Percentiles rank a stretch among this genome's conserved stretches.
These are phyloP conservation scores for Russula sp. DNA, from an alignment of 768 basidiomycete genomes.

Conservation along the genomic window DNA sequence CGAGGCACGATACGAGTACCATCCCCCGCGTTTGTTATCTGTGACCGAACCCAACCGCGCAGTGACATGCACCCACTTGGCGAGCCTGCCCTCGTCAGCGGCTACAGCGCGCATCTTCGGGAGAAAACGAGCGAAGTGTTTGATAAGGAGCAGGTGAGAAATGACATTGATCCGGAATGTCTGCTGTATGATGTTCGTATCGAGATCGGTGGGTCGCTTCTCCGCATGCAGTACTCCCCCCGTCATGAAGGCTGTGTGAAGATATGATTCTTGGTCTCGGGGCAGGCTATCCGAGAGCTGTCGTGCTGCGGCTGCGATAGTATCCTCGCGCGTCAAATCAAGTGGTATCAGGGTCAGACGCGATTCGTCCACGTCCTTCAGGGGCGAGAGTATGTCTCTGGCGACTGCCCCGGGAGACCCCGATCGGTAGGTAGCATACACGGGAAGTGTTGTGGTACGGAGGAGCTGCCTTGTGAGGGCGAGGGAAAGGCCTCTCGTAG, in stretches of 20 bases:
- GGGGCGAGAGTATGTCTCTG: constrained; percentile 38
- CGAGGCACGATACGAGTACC: constrained; percentile 58
- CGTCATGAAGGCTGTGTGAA: constrained; percentile 51
- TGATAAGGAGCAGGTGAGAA: constrained; percentile 54
- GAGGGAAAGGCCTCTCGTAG: constrained; percentile 51
- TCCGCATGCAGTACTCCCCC: constrained; percentile 53
- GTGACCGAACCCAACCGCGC: constrained; percentile 54
- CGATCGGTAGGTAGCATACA: constrained; percentile 50
- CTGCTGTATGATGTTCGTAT: constrained; percentile 35
- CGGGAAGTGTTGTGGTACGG: constrained; percentile 43
- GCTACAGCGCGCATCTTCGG: constrained; percentile 29
- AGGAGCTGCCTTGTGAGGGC: constrained; percentile 51
- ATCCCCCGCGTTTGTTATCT: constrained; percentile 53
- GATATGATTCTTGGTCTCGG: constrained; percentile 34
- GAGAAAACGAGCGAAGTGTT: constrained; percentile 56
- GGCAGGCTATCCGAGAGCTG: constrained; percentile 35
- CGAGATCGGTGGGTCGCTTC: constrained; percentile 45
- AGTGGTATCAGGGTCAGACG: constrained; percentile 44
- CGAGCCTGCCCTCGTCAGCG: constrained; percentile 24
- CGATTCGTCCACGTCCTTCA: constrained; percentile 38
- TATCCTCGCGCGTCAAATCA: constrained; percentile 47
- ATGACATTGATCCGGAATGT: constrained; percentile 55
- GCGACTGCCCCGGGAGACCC: constrained; percentile 34
- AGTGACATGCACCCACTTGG: constrained; percentile 57
- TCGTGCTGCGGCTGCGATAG: constrained; percentile 44